Evolutionary conservation across 140 eudicot genomes (phyloP).

Genomic region (Oenanthe javanica): DNA sequence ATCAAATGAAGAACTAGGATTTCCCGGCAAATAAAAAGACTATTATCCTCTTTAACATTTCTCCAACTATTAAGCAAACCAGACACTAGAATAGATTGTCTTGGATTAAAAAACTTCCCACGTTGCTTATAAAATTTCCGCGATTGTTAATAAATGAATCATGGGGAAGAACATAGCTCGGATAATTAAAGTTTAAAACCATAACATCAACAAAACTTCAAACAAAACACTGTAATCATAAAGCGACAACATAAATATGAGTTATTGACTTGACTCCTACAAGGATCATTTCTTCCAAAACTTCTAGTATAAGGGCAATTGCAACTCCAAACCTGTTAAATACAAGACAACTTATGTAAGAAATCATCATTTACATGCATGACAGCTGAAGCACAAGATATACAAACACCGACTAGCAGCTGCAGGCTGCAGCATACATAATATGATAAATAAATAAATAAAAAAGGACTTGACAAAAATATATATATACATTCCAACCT

Average conservation of each 20-base stretch:
- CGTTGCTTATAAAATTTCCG: not conserved
- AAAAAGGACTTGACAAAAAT: not conserved
- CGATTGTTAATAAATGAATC: not conserved
- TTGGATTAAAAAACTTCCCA: not conserved
- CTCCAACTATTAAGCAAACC: not conserved
- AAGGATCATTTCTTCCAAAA: not conserved
- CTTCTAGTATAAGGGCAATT: not conserved
- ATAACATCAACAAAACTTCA: not conserved
- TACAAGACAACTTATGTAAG: not conserved
- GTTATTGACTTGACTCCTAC: not conserved
- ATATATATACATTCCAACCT: too few species aligned
- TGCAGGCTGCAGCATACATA: not conserved
- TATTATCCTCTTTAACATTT: too few species aligned
- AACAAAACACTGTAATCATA: not conserved
- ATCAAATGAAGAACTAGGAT: too few species aligned
- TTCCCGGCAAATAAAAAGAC: too few species aligned
- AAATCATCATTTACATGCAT: not conserved
- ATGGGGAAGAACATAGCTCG: not conserved
- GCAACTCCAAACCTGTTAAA: not conserved
- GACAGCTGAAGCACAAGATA: not conserved
- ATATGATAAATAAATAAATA: not conserved
- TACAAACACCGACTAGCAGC: not conserved
- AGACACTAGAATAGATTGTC: not conserved
- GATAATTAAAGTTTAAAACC: not conserved
- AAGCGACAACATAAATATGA: not conserved